Percentiles rank a stretch among this genome's conserved stretches.
These are phyloP conservation scores for Hypoxylon sp. DNA, from an alignment of 2,329 filamentous ascomycete species.

Conservation along the genomic window DNA sequence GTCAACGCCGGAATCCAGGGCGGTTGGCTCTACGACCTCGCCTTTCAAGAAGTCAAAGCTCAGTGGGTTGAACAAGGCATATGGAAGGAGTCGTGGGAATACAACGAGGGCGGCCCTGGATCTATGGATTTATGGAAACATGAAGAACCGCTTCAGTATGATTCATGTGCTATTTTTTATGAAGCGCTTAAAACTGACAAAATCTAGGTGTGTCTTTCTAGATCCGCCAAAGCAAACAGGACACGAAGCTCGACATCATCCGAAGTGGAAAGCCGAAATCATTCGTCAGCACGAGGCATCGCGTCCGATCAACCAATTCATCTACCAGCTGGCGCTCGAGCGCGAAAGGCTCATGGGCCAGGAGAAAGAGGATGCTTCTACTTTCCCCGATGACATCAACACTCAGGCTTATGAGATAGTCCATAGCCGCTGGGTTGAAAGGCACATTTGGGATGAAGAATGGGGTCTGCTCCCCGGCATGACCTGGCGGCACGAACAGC, in stretches of 20 bases:
- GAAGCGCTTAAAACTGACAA: background rate
- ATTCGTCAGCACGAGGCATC: background rate
- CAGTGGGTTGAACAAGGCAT: constrained; percentile 18
- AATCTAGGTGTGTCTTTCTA: background rate
- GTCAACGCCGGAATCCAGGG: background rate
- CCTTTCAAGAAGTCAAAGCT: constrained; percentile 5
- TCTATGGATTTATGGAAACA: background rate
- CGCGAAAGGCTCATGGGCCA: background rate
- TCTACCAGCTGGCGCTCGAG: background rate
- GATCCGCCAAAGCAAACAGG: background rate
- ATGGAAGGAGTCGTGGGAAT: background rate
- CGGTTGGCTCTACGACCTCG: constrained; percentile 18
- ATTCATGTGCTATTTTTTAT: background rate
- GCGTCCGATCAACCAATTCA: background rate
- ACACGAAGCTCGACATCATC: background rate
- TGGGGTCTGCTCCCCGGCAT: background rate
- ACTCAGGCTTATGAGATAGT: background rate
- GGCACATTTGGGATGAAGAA: background rate
- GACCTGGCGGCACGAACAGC: background rate
- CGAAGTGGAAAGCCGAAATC: background rate
- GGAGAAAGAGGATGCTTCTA: background rate
- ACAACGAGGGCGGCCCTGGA: background rate
- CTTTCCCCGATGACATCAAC: background rate
- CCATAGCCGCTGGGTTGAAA: background rate
- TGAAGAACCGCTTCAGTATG: background rate